Evolutionary conservation across 768 basidiomycete genomes (phyloP).

Genomic region (Trichaptum fuscoviolaceum): DNA sequence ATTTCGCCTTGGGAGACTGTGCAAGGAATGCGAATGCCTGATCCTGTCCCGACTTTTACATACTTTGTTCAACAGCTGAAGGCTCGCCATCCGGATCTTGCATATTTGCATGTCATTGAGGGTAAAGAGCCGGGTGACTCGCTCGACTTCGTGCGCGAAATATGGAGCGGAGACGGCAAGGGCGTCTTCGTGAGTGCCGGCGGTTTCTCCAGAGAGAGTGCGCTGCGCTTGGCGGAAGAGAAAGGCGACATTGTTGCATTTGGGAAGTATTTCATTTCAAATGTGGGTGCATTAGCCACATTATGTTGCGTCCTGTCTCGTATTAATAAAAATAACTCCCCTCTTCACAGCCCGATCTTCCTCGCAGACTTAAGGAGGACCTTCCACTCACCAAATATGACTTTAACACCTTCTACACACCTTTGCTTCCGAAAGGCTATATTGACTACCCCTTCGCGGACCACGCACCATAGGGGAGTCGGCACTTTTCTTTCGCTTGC

Average conservation of each 20-base stretch:
- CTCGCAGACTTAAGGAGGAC: neutral
- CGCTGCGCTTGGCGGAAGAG: slow-evolving; percentile 14
- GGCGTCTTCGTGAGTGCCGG: slow-evolving; percentile 12
- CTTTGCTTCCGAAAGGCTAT: slow-evolving; percentile 1
- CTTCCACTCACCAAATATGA: neutral
- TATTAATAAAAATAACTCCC: neutral
- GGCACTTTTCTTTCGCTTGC: too few species aligned
- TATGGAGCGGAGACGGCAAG: slow-evolving; percentile 1
- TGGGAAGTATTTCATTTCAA: slow-evolving; percentile 21
- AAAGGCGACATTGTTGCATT: slow-evolving; percentile 19
- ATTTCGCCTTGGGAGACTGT: slow-evolving; percentile 18
- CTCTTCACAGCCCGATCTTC: neutral
- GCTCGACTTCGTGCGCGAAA: slow-evolving; percentile 8
- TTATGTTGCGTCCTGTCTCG: neutral
- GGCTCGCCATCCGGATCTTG: slow-evolving; percentile 27
- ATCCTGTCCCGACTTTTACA: slow-evolving; percentile 27
- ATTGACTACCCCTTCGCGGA: slow-evolving; percentile 3
- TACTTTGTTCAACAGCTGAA: slow-evolving; percentile 26
- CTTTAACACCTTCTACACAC: neutral
- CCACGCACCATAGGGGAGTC: too few species aligned
- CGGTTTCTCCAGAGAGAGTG: slow-evolving; percentile 16
- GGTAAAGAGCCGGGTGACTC: slow-evolving; percentile 15
- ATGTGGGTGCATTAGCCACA: slow-evolving; percentile 20
- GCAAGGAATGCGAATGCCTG: neutral
- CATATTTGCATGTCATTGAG: slow-evolving; percentile 39